Conservation (phyloP, 2,329 filamentous ascomycete genomes). For the Elsinoe ampelina region DNA sequence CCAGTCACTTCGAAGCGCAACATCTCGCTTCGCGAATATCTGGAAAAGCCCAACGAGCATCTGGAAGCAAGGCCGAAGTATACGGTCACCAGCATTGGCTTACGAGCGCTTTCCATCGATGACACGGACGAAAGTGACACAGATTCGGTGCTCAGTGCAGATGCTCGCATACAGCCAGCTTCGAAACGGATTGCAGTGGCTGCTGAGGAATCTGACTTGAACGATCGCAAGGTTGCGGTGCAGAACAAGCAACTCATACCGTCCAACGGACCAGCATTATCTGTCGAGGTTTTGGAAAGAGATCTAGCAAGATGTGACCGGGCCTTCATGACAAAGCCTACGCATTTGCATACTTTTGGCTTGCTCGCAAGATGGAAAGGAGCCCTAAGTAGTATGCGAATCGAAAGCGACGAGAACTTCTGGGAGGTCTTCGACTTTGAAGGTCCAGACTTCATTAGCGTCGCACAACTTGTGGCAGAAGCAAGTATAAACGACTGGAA, state of each 20-base stretch:
- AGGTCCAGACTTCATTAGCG: slow-evolving; percentile 24
- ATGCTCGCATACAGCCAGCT: neutral
- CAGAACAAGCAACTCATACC: neutral
- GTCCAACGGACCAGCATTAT: neutral
- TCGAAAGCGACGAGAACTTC: slow-evolving; percentile 9
- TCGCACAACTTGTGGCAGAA: slow-evolving; percentile 28
- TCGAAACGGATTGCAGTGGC: neutral
- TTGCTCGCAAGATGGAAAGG: neutral
- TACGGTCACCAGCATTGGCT: neutral
- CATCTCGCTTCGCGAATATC: slow-evolving; percentile 10
- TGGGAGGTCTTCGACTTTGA: slow-evolving; percentile 19
- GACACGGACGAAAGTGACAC: slow-evolving; percentile 9
- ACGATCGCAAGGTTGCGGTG: neutral
- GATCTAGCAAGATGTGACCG: neutral
- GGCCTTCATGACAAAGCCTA: neutral
- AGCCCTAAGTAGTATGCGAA: neutral
- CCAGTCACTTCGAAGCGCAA: neutral
- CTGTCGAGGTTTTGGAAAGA: neutral
- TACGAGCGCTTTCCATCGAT: neutral
- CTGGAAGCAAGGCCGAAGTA: neutral
- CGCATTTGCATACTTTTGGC: neutral
- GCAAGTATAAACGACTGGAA: slow-evolving; percentile 20
- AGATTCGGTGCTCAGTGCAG: slow-evolving; percentile 6
- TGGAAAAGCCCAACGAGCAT: neutral
- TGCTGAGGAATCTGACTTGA: neutral